These are phyloP conservation scores for Colletotrichum ledebouriae DNA, from an alignment of 2,329 filamentous ascomycete species.

Conservation along the genomic window DNA sequence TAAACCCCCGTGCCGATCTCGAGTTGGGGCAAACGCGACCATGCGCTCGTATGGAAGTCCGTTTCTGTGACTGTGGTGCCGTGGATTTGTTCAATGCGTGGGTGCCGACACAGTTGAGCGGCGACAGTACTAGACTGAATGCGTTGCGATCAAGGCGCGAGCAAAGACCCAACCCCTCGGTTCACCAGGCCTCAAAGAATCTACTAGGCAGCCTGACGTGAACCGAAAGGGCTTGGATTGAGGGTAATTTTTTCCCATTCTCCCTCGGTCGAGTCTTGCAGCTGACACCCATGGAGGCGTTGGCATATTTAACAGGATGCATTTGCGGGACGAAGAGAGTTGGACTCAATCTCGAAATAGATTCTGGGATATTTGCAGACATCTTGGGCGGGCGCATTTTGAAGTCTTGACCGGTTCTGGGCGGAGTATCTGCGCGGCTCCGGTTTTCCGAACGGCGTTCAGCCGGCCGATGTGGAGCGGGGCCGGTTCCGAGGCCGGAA, in stretches of 20 bases:
- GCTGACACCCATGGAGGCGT: neutral
- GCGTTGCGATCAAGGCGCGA: slow-evolving; percentile 22
- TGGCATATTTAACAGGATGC: neutral
- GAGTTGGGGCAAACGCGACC: slow-evolving; percentile 1
- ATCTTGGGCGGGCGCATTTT: no score
- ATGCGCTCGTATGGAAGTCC: neutral
- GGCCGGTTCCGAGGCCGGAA: neutral
- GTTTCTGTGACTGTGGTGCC: neutral
- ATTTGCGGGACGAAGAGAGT: neutral
- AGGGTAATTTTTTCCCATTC: neutral
- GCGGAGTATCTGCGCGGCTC: neutral
- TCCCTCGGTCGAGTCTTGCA: neutral
- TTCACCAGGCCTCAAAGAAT: slow-evolving; percentile 20
- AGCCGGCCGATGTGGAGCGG: slow-evolving; percentile 2
- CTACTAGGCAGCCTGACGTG: neutral
- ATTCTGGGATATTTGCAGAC: no score
- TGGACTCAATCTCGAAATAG: neutral
- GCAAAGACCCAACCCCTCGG: slow-evolving; percentile 15
- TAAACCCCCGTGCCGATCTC: neutral
- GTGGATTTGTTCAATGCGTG: neutral
- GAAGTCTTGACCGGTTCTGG: neutral
- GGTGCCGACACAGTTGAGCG: slow-evolving; percentile 2
- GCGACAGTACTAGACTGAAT: neutral
- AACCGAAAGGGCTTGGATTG: neutral
- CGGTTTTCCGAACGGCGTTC: slow-evolving; percentile 3